Conservation (phyloP, 1,284 basidiomycete genomes). For the Cutaneotrichosporon daszewskae region DNA sequence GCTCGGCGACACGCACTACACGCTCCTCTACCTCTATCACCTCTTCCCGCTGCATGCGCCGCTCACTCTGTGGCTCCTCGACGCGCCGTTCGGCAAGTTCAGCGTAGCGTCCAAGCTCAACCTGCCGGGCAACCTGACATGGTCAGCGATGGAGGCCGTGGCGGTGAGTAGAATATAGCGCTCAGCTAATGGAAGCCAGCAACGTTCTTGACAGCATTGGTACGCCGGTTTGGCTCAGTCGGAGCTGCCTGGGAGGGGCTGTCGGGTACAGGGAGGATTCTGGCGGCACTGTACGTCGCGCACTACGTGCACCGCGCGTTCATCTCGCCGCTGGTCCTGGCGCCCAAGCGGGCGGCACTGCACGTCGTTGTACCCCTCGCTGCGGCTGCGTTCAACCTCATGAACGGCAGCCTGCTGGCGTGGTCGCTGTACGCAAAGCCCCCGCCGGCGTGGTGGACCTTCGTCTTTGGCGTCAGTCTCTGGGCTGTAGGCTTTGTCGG, state of each 20-base stretch:
- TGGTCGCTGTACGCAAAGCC: slow-evolving; percentile 26
- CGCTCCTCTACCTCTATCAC: slow-evolving; percentile 40
- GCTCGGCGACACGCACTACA: no score
- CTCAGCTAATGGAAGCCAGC: background rate
- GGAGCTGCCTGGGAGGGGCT: slow-evolving; percentile 10
- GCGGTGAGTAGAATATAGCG: slow-evolving; percentile 55
- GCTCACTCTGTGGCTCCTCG: slow-evolving; percentile 48
- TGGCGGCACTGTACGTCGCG: slow-evolving; percentile 54
- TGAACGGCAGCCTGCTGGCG: slow-evolving; percentile 30
- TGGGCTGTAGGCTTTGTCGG: slow-evolving; percentile 69
- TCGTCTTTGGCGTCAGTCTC: slow-evolving; percentile 59
- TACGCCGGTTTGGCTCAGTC: background rate
- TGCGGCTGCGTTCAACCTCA: slow-evolving; percentile 54
- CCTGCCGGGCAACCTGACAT: slow-evolving; percentile 55
- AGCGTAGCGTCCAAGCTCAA: slow-evolving; percentile 52
- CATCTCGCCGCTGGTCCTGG: slow-evolving; percentile 67
- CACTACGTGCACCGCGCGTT: slow-evolving; percentile 83
- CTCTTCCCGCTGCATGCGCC: slow-evolving; percentile 47
- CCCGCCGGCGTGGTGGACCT: slow-evolving; percentile 43
- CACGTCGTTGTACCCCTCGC: slow-evolving; percentile 62
- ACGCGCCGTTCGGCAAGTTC: slow-evolving; percentile 76
- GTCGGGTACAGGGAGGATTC: slow-evolving; percentile 14
- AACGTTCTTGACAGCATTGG: background rate
- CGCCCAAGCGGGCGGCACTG: slow-evolving; percentile 70
- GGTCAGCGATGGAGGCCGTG: slow-evolving; percentile 82